Evolutionary conservation across 2,329 filamentous ascomycete species (phyloP), one percentile per base, ranked within the genome.

Genomic region (Cladosporium phlei): DNA sequence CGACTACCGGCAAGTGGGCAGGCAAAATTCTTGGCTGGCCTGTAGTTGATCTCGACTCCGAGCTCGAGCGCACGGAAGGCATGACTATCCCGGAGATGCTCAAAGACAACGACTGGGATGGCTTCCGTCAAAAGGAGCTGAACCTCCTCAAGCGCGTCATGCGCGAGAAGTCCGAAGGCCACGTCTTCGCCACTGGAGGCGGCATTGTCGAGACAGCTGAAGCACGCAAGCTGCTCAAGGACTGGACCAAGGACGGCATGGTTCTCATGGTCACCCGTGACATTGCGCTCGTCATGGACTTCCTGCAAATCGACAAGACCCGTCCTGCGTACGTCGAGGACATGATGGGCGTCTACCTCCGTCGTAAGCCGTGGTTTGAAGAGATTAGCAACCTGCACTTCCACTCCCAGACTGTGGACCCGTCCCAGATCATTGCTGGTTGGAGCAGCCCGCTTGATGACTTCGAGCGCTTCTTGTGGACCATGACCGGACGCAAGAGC

Each of bases 321-420:
- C 80, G 93, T 5, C 93, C 93, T 20, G 91, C 91, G 7, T 97
- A 95, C 62, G 83, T 89, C 4, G 89, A 93, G 56, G 85, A 97
- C 59, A 95, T 96, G 72, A 85, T 88, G 70, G 82, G 82, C 8
- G 91, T 98, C 2, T 98, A 95, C 75, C 72, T 88, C 48, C 84
- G 91, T 44, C 83, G 93, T 28, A 93, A 89, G 65, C 85, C 84
- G 3, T 95, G 88, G 82, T 97, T 88, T 67, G 77, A 87, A 48
- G 81, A 91, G 64, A 97, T 93, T 74, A 96, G 90, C 72, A 98
- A 95, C 63, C 85, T 88, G 58, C 82, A 94, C 57, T 97, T 95
- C 70, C 86, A 91, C 70, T 95, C 87, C 65, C 88, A 88, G 40
- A 81, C 72, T 35, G 71, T 77, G 2, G 74, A 73, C 29, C 66